These are phyloP conservation scores for Ballota nigra DNA, from an alignment of 257 asterid genomes.

Conservation along the genomic window DNA sequence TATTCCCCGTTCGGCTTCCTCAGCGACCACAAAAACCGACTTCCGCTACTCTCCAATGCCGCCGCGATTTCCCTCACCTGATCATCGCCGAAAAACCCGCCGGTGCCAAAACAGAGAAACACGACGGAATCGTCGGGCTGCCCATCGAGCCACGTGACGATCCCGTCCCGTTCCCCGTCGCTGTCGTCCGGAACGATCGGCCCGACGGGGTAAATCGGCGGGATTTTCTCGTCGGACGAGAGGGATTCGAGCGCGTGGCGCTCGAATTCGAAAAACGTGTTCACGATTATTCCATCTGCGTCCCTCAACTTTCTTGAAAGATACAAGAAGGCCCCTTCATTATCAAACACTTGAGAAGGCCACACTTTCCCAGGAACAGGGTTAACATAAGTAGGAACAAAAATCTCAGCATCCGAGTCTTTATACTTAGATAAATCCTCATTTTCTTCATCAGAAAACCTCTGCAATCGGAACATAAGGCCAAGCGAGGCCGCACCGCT, in stretches of 20 bases:
- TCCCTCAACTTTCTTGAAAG: constrained; percentile 14
- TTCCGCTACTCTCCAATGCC: constrained; percentile 34
- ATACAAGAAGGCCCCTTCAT: background rate
- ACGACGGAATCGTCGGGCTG: constrained; percentile 39
- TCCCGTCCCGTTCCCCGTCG: background rate
- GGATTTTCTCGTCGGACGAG: constrained; percentile 8
- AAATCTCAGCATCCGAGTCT: background rate
- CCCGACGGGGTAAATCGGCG: constrained; percentile 33
- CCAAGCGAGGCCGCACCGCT: constrained; percentile 42
- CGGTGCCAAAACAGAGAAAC: constrained; percentile 41
- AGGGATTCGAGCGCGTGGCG: constrained; percentile 21
- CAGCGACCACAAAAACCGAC: constrained; percentile 44
- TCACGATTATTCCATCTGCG: constrained; percentile 32
- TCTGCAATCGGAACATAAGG: constrained; percentile 31
- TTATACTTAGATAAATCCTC: background rate
- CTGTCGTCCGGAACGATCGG: constrained; percentile 22
- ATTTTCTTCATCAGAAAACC: constrained; percentile 12
- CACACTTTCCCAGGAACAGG: constrained; percentile 33
- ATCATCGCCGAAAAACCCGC: constrained; percentile 20
- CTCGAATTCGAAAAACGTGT: constrained; percentile 42
- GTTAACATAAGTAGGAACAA: constrained; percentile 12
- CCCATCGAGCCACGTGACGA: constrained; percentile 30
- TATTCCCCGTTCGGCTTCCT: constrained; percentile 27
- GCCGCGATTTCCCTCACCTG: constrained; percentile 44
- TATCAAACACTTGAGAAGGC: constrained; percentile 16